Conservation (phyloP, 2,329 filamentous ascomycete species). For the Lecanicillium sp. region DNA sequence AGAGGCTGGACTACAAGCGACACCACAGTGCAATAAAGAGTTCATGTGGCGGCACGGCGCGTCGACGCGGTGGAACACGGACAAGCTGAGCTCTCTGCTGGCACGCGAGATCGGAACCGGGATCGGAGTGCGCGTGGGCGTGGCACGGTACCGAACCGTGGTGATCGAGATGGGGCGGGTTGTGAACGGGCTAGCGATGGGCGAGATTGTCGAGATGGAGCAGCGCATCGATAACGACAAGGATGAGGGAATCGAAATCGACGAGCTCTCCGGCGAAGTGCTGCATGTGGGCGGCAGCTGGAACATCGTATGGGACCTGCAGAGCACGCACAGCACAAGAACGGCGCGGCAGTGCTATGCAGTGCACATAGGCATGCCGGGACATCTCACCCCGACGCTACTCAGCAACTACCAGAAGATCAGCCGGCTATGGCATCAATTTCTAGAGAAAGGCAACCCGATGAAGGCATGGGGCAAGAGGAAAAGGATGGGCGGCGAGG, state of each 20-base stretch:
- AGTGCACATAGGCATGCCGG: constrained; percentile 3
- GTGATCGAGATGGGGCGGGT: constrained; percentile 3
- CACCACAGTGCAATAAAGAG: neutral
- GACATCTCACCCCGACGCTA: constrained; percentile 1
- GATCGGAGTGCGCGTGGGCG: constrained; percentile 3
- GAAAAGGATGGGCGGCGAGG: neutral
- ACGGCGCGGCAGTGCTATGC: constrained; percentile 7
- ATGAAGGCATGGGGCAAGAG: neutral
- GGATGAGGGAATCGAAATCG: constrained; percentile 4
- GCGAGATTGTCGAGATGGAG: neutral
- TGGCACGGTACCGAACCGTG: constrained; percentile 6
- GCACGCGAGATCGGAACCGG: neutral
- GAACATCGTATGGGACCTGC: constrained; percentile 10
- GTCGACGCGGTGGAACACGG: constrained; percentile 1
- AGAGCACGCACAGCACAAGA: constrained; percentile 6
- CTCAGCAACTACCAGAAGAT: constrained; percentile 1
- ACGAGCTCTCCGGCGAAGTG: constrained; percentile 3
- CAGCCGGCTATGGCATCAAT: constrained; percentile 5
- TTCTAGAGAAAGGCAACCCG: constrained; percentile 1
- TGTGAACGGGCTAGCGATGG: neutral
- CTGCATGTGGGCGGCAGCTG: neutral
- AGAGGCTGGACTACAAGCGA: neutral
- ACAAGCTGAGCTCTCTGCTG: neutral
- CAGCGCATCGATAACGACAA: constrained; percentile 2
- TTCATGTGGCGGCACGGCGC: constrained; percentile 2